Evolutionary conservation across 768 basidiomycete genomes (phyloP).

Genomic region (Amanita molliuscula): DNA sequence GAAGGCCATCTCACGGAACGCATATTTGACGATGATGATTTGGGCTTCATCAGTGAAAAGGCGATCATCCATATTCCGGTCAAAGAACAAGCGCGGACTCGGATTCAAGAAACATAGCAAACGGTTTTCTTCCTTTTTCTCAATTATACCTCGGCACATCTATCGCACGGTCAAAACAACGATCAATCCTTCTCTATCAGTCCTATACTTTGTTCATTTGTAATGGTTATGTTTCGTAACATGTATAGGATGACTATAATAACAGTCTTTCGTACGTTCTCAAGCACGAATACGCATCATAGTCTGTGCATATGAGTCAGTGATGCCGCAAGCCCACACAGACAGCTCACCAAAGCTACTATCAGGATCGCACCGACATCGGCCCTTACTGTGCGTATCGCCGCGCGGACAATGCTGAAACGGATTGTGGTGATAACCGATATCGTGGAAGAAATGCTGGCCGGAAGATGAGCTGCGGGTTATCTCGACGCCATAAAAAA

Average conservation of each 20-base stretch:
- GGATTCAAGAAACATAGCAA: not conserved
- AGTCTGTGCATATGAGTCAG: not conserved
- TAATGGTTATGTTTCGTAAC: not conserved
- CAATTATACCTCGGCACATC: not conserved
- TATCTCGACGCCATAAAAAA: not conserved
- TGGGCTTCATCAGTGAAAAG: too few relatives aligned
- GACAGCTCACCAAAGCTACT: not conserved
- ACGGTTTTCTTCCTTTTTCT: not conserved
- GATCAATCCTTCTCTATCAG: not conserved
- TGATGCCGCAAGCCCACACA: not conserved
- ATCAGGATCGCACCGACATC: constrained; percentile 15
- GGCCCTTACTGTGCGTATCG: constrained; percentile 60
- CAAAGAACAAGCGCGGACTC: not conserved
- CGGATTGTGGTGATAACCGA: constrained; percentile 86
- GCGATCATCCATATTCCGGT: not conserved
- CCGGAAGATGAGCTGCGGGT: not conserved
- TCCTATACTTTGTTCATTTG: not conserved
- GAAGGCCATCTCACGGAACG: not conserved
- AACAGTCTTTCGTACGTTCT: not conserved
- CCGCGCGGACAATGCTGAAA: constrained; percentile 89
- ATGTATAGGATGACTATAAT: not conserved
- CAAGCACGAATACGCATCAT: not conserved
- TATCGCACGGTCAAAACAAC: not conserved
- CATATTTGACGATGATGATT: too few relatives aligned
- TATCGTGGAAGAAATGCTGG: constrained; percentile 86